phyloP scores from a whole-genome alignment of 768 basidiomycete genomes.

The Phaffia australis region DNA sequence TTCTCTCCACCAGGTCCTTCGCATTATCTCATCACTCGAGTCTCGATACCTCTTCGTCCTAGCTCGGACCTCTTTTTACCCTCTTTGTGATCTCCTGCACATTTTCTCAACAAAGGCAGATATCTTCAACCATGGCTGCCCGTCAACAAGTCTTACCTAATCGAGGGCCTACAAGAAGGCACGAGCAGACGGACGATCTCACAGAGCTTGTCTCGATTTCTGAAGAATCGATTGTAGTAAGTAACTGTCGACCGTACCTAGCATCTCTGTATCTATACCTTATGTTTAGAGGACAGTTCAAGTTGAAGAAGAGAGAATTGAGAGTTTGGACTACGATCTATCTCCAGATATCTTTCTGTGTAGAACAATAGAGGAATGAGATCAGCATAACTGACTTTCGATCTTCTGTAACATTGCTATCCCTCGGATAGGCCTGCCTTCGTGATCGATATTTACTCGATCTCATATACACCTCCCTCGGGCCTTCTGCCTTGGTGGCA shows the following conservation, averaged over 20 bases:
- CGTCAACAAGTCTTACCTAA: slow-evolving; percentile 9
- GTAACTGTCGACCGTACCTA: background rate
- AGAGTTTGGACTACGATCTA: background rate
- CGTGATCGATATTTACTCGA: slow-evolving; percentile 38
- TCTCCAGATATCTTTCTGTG: background rate
- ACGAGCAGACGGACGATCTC: slow-evolving; percentile 24
- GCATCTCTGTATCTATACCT: background rate
- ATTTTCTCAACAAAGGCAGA: too few species aligned
- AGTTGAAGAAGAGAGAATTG: background rate
- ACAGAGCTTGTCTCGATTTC: slow-evolving; percentile 14
- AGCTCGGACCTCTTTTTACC: too few species aligned
- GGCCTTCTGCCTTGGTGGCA: slow-evolving; percentile 58
- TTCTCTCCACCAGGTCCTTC: too few species aligned
- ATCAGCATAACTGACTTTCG: background rate
- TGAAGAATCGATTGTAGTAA: slow-evolving; percentile 19
- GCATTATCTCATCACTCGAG: too few species aligned
- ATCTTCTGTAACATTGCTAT: background rate
- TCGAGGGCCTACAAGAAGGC: slow-evolving; percentile 5
- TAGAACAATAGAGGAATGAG: too few species aligned
- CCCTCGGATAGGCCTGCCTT: slow-evolving; percentile 30
- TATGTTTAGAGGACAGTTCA: background rate
- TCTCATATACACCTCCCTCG: slow-evolving; percentile 35
- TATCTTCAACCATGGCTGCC: slow-evolving; percentile 1
- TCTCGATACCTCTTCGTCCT: too few species aligned
- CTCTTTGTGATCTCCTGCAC: too few species aligned